Conservation (phyloP, 352 stramenopile species). For the Phytophthora agathidicida region DNA sequence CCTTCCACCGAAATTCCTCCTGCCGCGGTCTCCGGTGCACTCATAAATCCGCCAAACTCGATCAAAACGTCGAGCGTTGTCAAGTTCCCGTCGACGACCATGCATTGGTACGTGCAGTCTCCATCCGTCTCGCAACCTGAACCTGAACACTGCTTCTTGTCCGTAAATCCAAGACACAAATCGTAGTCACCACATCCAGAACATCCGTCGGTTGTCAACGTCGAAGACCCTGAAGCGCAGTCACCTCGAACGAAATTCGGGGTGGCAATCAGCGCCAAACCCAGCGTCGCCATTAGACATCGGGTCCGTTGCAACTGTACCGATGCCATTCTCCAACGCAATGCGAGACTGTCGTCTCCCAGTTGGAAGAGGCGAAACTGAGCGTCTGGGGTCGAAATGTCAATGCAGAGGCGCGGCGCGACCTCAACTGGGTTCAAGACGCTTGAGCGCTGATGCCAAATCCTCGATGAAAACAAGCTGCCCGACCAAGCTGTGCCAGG, state of each 20-base stretch:
- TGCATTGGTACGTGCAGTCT: constrained; percentile 38
- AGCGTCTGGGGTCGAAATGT: too few species aligned
- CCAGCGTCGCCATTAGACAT: constrained; percentile 3
- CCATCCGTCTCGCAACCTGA: constrained; percentile 35
- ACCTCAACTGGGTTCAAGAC: not conserved
- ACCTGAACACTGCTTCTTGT: constrained; percentile 22
- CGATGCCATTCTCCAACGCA: constrained; percentile 12
- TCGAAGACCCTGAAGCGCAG: constrained; percentile 28
- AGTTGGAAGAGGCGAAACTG: not conserved
- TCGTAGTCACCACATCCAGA: constrained; percentile 28
- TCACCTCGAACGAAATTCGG: constrained; percentile 10
- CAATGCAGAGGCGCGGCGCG: constrained; percentile 24
- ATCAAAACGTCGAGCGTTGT: constrained; percentile 29
- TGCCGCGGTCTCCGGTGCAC: constrained; percentile 29
- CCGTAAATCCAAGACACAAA: constrained; percentile 34
- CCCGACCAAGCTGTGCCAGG: constrained; percentile 11
- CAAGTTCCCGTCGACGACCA: constrained; percentile 25
- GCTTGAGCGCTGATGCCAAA: constrained; percentile 14
- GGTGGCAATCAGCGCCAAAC: constrained; percentile 3
- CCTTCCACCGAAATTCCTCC: not conserved
- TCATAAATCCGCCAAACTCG: constrained; percentile 36
- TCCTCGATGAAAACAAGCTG: constrained; percentile 35
- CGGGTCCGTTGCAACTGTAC: not conserved
- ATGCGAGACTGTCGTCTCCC: constrained; percentile 14
- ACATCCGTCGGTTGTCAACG: constrained; percentile 31